Base-by-base conservation (phyloP, 2,329 filamentous ascomycete species). In the Harringtonia aguacate region DNA sequence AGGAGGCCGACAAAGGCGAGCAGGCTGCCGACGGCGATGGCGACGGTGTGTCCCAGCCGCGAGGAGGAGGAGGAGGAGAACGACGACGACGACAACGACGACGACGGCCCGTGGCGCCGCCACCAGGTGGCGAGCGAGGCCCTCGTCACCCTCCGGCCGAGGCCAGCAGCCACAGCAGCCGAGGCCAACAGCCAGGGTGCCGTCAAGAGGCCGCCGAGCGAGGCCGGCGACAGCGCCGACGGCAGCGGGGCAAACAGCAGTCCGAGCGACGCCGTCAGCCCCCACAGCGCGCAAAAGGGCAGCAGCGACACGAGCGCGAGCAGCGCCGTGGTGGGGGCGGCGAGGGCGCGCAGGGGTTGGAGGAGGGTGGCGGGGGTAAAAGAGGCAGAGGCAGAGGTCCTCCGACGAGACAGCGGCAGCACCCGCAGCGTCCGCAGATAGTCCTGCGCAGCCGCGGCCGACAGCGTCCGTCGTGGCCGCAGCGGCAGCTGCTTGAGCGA, bases 281-380 rank as follows among this genome's bases (percentile, higher is more conserved):
- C 67, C 67, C 73, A 75, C 10, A 77, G 61, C 0, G 64, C 56
- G 12, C 64, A 62, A 36, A 63, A 57, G 0, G 73, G 69, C 1
- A 77, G 58, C 21, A 69, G 24, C 0, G 70, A 65, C 2, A 67
- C 57, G 6, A 67, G 45, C 21, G 69, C 65, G 14, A 73, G 60
- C 2, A 77, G 60, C 14, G 63, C 43, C 0, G 69, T 69, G 1
- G 70, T 73, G 2, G 74, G 74, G 1, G 74, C 69, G 14, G 62
- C 49, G 41, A 72, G 56, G 8, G 72, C 70, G 7, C 70, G 64
- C 0, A 70, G 62, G 0, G 62, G 63, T 44, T 75, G 69, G n/a
- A 72, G 55, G 15, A 69, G 53, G n/a, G n/a, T n/a, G n/a, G n/a
- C n/a, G n/a, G n/a, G n/a, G n/a, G n/a, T n/a, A n/a, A n/a, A n/a